Evolutionary conservation across 1,139 yeast genomes (phyloP), one percentile per base, ranked within the genome.

Genomic region (Diutina neorugosa): DNA sequence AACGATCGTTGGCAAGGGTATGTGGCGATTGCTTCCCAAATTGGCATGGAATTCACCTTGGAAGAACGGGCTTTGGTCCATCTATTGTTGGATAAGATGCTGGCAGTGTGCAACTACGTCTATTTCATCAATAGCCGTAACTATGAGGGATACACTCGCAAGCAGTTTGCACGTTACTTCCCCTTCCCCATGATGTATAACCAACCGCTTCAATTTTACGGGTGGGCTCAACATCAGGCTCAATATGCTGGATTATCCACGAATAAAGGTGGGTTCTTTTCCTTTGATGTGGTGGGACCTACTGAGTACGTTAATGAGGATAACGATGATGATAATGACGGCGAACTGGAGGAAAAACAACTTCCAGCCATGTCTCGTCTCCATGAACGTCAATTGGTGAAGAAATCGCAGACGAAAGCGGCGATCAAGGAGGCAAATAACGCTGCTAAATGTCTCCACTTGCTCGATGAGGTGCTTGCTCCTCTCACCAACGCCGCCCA

Each of bases 181-280:
- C 88, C 93, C 2, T 88, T 88, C 67, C 96, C 96, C 5, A 81
- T 87, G 84, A 91, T 88, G 78, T 88, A 87, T 65, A 82, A 82
- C 57, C 82, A 86, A 46, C 90, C 96, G 0, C 62, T 84, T 54
- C 71, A 73, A 51, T 76, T 78, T 56, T 73, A 78, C 60, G 63
- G 70, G 41, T 59, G 64, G 18, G 90, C 93, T 56, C 64, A 69
- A 61, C 62, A 69, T 60, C 62, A 80, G 77, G 70, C 70, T 57
- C 55, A 65, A 53, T 51, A 64, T 16, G 59, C 70, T 14, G 82
- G 82, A 1, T 63, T 78, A 42, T 65, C 69, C 5, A 57, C 64
- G 4, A 67, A 64, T 40, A 65, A 61, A 27, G 60, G 63, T 0
- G 68, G 74, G 16, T 65, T 71, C 52, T 69, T 72, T 53, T 62